Evolutionary conservation across 2,329 filamentous ascomycete genomes (phyloP), one percentile per base, ranked within the genome.

Genomic region (Aspergillus sp.): DNA sequence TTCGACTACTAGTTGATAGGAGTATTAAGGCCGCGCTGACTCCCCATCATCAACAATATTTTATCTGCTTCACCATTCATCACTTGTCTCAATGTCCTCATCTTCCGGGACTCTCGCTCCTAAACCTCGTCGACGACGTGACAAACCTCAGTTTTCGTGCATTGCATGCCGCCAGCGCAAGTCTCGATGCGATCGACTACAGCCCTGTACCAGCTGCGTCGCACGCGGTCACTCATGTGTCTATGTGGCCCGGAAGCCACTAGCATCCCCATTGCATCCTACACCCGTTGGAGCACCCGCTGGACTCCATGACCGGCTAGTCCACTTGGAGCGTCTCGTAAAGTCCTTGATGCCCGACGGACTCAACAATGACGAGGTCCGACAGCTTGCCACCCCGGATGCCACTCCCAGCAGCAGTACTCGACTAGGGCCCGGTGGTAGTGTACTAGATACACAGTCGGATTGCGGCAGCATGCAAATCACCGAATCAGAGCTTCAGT

Each of bases 121-220:
- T 1, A 36, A 36, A 36, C 32, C 32, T 36, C 32, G 68, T 48
- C 68, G 73, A 21, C 70, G 71, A 2, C 68, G 76, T 27, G 73
- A 77, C 15, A 74, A 75, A 49, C 70, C 65, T 2, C 71, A 74
- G 55, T 66, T 77, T 8, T 76, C 75, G 1, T 78, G 76, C 57
- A 72, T 71, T 32, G 61, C 67, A 5, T 78, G 75, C 57, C 64
- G 76, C 13, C 66, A 67, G 21, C 69, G 75, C 32, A 78, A 77
- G 75, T 71, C 84, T 65, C 84, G 84, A 75, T 86, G 84, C 73
- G 84, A 86, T 69, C 82, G 84, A 63, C 78, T 78, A 47, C 79
- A 82, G 47, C 84, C 84, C 53, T 86, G 84, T 73, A 82, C 84
- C 66, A 84, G 82, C 61, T 86, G 84, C 69, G 79, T 79, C 19